A percentile compares a stretch with the other conserved stretches of the same genome.
Conservation (phyloP, 1,139 yeast species). For the Kurtzmaniella natalensis region DNA sequence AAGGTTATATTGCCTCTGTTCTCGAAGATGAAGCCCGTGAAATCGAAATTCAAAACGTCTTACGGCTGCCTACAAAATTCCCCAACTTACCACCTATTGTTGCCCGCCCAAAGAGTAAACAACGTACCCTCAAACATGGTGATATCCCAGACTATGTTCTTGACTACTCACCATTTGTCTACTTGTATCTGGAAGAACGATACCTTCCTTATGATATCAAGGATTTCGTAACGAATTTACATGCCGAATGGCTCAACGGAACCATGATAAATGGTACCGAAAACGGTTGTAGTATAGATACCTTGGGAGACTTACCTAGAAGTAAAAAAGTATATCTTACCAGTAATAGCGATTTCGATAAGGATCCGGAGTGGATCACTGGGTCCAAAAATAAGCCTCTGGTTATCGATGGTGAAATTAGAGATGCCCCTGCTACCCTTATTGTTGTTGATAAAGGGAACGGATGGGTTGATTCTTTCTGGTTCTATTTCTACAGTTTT, state of each 20-base stretch:
- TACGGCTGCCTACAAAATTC: constrained; percentile 23
- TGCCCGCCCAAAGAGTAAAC: constrained; percentile 23
- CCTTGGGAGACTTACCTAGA: constrained; percentile 32
- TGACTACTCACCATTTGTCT: constrained; percentile 75
- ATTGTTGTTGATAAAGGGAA: constrained; percentile 89
- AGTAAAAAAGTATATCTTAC: constrained; percentile 45
- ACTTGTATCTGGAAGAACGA: constrained; percentile 82
- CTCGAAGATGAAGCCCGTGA: constrained; percentile 12
- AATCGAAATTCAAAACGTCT: constrained; percentile 18
- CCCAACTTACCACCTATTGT: constrained; percentile 35
- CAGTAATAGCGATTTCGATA: constrained; percentile 63
- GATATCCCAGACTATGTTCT: constrained; percentile 73
- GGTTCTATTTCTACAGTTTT: constrained; percentile 95
- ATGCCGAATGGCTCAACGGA: constrained; percentile 45
- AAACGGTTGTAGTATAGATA: constrained; percentile 27
- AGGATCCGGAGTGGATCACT: constrained; percentile 83
- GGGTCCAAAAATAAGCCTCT: constrained; percentile 68
- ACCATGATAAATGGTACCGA: constrained; percentile 38
- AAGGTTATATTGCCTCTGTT: constrained; percentile 9
- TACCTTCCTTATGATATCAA: constrained; percentile 81
- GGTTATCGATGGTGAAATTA: constrained; percentile 63
- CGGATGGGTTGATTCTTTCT: constrained; percentile 89
- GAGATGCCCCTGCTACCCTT: constrained; percentile 74
- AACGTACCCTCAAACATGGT: constrained; percentile 42
- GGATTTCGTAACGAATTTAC: constrained; percentile 64